These are phyloP conservation scores for Trichoderma polysporum DNA, from an alignment of 2,329 filamentous ascomycete species.

Conservation along the genomic window DNA sequence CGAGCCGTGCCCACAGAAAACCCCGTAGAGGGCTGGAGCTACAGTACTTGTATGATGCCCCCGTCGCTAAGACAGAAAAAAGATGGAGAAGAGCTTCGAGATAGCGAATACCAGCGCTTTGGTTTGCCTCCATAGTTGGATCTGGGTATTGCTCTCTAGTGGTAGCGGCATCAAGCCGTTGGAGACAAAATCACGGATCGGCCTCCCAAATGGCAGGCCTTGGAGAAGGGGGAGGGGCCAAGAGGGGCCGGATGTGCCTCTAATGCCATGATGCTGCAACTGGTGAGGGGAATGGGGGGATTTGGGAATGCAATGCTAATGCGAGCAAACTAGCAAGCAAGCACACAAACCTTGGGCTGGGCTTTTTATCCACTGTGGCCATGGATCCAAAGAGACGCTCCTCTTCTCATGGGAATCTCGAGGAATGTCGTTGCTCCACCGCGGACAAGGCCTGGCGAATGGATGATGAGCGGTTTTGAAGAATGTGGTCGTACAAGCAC, in stretches of 20 bases:
- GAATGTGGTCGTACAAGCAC: neutral
- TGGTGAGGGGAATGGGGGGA: conserved; percentile 13
- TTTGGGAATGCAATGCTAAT: neutral
- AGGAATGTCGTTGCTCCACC: conserved; percentile 8
- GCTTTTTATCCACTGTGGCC: conserved; percentile 1
- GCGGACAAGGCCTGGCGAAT: neutral
- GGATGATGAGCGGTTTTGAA: neutral
- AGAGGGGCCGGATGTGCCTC: conserved; percentile 11
- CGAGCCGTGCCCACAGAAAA: conserved; percentile 2
- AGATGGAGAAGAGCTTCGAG: conserved; percentile 14
- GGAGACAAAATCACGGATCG: conserved; percentile 17
- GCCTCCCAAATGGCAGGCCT: conserved; percentile 10
- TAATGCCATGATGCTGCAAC: conserved; percentile 2
- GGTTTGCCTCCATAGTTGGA: conserved; percentile 14
- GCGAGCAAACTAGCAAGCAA: neutral
- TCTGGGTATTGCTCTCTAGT: conserved; percentile 10
- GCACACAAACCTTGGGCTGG: conserved; percentile 6
- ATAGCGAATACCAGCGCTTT: conserved; percentile 16
- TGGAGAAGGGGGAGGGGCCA: conserved; percentile 18
- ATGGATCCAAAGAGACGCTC: neutral
- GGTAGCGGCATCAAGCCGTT: conserved; percentile 14
- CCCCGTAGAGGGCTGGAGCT: conserved; percentile 17
- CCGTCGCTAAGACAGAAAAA: conserved; percentile 11
- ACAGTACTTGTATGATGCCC: conserved; percentile 9
- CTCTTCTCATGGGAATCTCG: neutral